These are phyloP conservation scores for Cicer arietinum DNA, from an alignment of 306 rosid genomes.

Conservation along the genomic window DNA sequence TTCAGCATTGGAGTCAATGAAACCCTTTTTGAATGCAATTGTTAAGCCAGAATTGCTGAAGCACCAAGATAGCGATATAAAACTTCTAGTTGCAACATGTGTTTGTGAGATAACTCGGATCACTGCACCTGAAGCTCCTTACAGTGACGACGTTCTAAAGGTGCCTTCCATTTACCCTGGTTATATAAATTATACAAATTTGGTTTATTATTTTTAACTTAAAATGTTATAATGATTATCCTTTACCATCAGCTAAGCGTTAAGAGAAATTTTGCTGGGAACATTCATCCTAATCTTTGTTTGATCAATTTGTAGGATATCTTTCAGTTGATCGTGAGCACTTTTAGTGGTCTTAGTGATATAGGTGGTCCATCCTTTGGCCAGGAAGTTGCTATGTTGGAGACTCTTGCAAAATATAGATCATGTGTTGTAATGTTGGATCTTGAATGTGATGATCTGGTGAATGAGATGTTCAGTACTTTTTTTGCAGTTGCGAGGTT, in stretches of 20 bases:
- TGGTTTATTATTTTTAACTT: conserved; percentile 20
- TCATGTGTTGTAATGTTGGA: conserved; percentile 99
- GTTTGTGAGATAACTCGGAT: conserved; percentile 97
- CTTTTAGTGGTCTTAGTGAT: conserved; percentile 89
- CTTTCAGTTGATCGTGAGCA: conserved; percentile 84
- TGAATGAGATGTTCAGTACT: conserved; percentile 90
- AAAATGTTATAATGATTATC: neutral
- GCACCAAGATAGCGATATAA: conserved; percentile 87
- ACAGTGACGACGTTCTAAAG: conserved; percentile 85
- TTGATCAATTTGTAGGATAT: conserved; percentile 74
- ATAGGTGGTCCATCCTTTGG: conserved; percentile 81
- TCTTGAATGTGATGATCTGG: conserved; percentile 96
- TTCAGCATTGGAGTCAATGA: conserved; percentile 76
- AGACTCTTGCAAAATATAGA: conserved; percentile 93
- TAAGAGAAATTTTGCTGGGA: conserved; percentile 30
- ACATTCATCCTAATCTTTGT: conserved; percentile 44
- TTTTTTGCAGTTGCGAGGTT: conserved; percentile 92
- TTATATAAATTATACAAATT: conserved; percentile 42
- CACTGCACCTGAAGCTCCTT: conserved; percentile 99
- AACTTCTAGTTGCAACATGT: conserved; percentile 90
- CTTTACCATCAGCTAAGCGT: conserved; percentile 27
- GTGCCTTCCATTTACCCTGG: conserved; percentile 53
- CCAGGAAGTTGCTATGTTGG: conserved; percentile 85
- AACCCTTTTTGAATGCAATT: conserved; percentile 78
- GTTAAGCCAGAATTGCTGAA: conserved; percentile 90